These are phyloP conservation scores for Beauveria rudraprayagi DNA, from an alignment of 2,329 filamentous ascomycete genomes.

Conservation along the genomic window DNA sequence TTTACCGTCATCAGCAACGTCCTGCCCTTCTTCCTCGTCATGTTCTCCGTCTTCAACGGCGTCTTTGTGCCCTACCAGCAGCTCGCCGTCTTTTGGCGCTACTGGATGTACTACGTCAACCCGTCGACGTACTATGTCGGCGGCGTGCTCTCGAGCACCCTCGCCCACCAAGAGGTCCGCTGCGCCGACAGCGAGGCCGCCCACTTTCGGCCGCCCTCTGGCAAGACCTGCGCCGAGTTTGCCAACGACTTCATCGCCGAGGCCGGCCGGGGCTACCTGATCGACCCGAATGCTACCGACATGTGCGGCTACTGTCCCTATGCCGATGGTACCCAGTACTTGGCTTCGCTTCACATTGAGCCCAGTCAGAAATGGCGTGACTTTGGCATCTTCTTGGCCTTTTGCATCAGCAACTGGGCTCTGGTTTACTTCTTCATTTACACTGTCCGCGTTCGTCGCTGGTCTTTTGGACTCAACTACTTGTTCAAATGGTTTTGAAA, in stretches of 20 bases:
- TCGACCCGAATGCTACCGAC: constrained; percentile 48
- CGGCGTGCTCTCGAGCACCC: constrained; percentile 57
- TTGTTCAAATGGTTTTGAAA: constrained; percentile 10
- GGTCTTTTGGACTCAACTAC: constrained; percentile 9
- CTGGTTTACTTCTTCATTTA: constrained; percentile 73
- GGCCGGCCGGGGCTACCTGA: constrained; percentile 50
- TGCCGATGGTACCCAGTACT: constrained; percentile 48
- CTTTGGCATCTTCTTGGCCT: constrained; percentile 66
- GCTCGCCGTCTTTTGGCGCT: constrained; percentile 63
- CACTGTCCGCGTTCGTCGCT: constrained; percentile 22
- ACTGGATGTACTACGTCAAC: constrained; percentile 62
- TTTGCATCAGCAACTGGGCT: constrained; percentile 61
- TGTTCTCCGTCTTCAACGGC: constrained; percentile 70
- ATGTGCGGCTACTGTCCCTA: constrained; percentile 67
- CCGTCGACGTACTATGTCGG: constrained; percentile 65
- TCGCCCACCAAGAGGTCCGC: constrained; percentile 41
- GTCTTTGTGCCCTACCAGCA: constrained; percentile 60
- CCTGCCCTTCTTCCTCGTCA: constrained; percentile 74
- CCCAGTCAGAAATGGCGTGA: constrained; percentile 57
- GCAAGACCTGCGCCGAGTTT: constrained; percentile 57
- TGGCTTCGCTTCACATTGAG: constrained; percentile 45
- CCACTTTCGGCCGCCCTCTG: constrained; percentile 52
- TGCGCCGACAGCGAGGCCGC: constrained; percentile 36
- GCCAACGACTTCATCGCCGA: constrained; percentile 48
- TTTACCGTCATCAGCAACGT: constrained; percentile 73